phyloP scores from a whole-genome alignment of 2,329 filamentous ascomycete genomes.

The Zopfia rhizophila region DNA sequence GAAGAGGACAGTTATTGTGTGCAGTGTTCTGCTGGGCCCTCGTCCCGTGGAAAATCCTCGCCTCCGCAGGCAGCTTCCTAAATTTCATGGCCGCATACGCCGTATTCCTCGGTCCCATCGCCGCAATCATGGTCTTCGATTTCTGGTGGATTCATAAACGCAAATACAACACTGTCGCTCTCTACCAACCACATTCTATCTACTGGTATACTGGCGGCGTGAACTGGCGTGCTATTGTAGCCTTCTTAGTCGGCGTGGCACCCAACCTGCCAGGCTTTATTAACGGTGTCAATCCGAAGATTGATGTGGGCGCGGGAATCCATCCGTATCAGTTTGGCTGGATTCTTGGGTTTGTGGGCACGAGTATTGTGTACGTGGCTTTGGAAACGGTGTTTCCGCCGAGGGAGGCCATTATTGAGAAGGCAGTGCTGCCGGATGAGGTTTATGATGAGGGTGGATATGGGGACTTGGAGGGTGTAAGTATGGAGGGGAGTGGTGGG shows the following conservation, averaged over 20 bases:
- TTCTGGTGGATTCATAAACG: conserved; percentile 66
- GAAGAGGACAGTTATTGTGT: conserved; percentile 59
- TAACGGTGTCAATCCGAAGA: conserved; percentile 52
- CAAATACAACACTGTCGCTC: conserved; percentile 62
- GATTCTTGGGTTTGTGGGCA: conserved; percentile 69
- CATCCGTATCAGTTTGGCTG: conserved; percentile 73
- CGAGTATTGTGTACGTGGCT: conserved; percentile 65
- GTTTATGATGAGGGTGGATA: conserved; percentile 45
- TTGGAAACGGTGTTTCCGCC: conserved; percentile 63
- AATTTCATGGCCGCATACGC: conserved; percentile 74
- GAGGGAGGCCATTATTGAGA: conserved; percentile 60
- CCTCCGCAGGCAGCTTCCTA: conserved; percentile 53
- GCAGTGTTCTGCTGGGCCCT: conserved; percentile 56
- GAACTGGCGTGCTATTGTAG: conserved; percentile 69
- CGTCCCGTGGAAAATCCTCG: conserved; percentile 60
- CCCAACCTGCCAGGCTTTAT: conserved; percentile 68
- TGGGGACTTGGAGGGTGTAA: conserved; percentile 40
- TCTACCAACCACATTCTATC: conserved; percentile 62
- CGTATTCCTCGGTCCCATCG: conserved; percentile 73
- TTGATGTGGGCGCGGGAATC: conserved; percentile 59
- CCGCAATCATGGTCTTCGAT: conserved; percentile 68
- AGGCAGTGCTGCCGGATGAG: conserved; percentile 51
- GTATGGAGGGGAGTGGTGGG: conserved; percentile 33
- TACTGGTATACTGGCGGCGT: conserved; percentile 64
- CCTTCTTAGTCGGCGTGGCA: conserved; percentile 67